Evolutionary conservation across 805 yeast species (phyloP), one percentile per base, ranked within the genome.

Genomic region (Jamesozyma piceae): DNA sequence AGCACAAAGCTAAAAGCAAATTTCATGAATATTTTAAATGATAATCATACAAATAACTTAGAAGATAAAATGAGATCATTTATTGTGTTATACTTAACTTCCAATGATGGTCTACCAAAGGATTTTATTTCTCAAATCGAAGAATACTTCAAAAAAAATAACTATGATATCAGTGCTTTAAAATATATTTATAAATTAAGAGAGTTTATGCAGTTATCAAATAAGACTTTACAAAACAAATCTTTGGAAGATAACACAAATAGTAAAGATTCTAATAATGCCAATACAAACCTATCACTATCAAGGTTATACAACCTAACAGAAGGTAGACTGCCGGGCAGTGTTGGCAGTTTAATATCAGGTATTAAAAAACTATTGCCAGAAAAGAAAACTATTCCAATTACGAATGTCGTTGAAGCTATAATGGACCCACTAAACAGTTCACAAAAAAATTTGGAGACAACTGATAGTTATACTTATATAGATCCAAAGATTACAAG

Each of bases 21-120:
- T 58, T 92, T 76, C 61, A 66, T 75, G 49, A 82, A 77, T 13
- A 68, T 82, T 21, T 63, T 84, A 45, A 67, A 69, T 21, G 68
- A 71, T 32, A 65, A 62, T 3, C 69, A 79, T 22, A 73, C 72
- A 38, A 68, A 80, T 24, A 82, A 83, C 47, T 72, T 78, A 46
- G 76, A 80, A 36, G 97, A 92, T 63, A 92, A 90, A 65, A 71
- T 90, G 48, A 75, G 99, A 61, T 82, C 96, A 17, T 92, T 84
- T 55, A 71, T 90, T 45, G 87, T 88, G n/a, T 68, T 85, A 55
- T 78, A 75, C 47, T 69, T 88, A 49, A 63, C 69, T 1, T 68
- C 73, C 72, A 34, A 70, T 75, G 32, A 44, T 20, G 63, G 60
- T 15, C 36, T 62, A 22, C 60, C 69, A 1, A 59, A 68, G 9